Base-by-base conservation (phyloP, 306 rosid genomes). In the Quercus mongolica region DNA sequence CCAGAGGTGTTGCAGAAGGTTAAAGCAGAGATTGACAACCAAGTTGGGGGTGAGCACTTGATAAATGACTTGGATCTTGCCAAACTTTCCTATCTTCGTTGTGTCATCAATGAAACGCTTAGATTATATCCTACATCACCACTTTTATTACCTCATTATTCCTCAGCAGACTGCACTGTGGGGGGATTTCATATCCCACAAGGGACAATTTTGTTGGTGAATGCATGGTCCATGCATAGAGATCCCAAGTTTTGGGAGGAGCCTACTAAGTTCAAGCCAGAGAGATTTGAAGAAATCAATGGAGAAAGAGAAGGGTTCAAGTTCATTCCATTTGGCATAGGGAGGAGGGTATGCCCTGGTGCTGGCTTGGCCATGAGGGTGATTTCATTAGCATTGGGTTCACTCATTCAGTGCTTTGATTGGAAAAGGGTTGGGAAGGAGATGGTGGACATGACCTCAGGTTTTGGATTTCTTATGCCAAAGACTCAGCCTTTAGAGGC, bases 161-260 rank as follows among this genome's bases (percentile, higher is more conserved):
- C 91, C 1, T 79, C 85, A 21, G 30, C 25, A 0, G 51, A 63
- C 58, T 85, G 91, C 76, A 58, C n/a, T 1, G 84, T 89, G 1
- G 77, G 85, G 11, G 90, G 89, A 5, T 89, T 4, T 61, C 76
- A 83, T 8, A 69, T 89, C 2, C 87, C 90, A 30, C 20, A 19
- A 41, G 90, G 87, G 46, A 89, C 92, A 30, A 83, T 71, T 76
- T 23, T 89, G 33, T n/a, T 89, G 9, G 76, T 76, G 18, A 89
- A 86, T 41, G 14, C 75, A 56, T 89, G 90, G 92, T 80, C 83
- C 56, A 15, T 89, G 17, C 89, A 89, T 1, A 77, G 86, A 2
- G 86, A 89, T 21, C 38, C 86, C 1, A 59, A 49, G 5, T 1
- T 63, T 5, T 89, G 89, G 91, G 51, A 4, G 4, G 80, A 90